Conservation (phyloP, 2,329 filamentous ascomycete species). For the Ophiostoma himal-ulmi region DNA sequence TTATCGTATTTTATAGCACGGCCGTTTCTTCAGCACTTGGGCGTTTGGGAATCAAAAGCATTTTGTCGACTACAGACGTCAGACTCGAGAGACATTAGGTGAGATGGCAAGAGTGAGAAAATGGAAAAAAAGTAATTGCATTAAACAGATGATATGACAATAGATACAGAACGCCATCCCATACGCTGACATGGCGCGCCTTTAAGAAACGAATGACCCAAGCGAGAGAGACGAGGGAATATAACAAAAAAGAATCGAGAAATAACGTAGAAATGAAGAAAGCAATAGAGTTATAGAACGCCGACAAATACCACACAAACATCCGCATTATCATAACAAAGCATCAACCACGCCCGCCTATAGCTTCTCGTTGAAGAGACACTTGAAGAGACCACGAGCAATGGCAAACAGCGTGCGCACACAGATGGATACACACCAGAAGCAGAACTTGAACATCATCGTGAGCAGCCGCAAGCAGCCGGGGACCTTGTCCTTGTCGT, state of each 20-base stretch:
- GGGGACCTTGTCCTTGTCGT: conserved; percentile 43
- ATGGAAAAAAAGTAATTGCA: not conserved
- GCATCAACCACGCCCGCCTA: conserved; percentile 24
- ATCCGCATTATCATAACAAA: not conserved
- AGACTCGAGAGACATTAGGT: not conserved
- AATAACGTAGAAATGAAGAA: conserved; percentile 4
- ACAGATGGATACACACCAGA: conserved; percentile 52
- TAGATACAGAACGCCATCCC: conserved; percentile 1
- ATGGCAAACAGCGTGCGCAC: conserved; percentile 50
- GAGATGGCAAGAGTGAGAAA: not conserved
- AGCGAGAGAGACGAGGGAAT: not conserved
- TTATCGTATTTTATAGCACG: not conserved
- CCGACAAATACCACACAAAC: not conserved
- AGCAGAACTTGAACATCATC: conserved; percentile 51
- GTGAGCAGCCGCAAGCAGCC: conserved; percentile 46
- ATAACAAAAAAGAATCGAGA: conserved; percentile 2
- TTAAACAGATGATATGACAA: not conserved
- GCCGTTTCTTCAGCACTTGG: not conserved
- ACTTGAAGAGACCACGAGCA: conserved; percentile 48
- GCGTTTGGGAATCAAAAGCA: conserved; percentile 15
- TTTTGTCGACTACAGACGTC: not conserved
- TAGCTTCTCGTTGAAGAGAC: conserved; percentile 42
- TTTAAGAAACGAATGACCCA: conserved; percentile 5
- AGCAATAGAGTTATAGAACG: not conserved
- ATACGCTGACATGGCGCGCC: not conserved